Percentiles rank a stretch among this genome's conserved stretches.
Evolutionary conservation across 768 basidiomycete genomes (phyloP).

Genomic region (Collybiopsis luxurians): DNA sequence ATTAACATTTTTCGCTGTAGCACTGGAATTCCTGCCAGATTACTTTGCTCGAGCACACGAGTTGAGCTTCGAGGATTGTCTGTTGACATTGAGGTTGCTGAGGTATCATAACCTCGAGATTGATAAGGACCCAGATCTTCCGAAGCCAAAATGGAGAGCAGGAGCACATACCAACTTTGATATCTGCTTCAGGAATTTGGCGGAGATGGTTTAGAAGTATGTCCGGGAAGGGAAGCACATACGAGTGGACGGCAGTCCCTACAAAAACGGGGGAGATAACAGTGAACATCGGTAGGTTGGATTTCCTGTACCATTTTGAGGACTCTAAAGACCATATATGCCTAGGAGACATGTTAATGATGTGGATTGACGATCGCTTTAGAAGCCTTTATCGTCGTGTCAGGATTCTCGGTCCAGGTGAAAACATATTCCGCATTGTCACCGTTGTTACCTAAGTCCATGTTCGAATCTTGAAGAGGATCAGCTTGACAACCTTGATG

Average conservation of each 20-base stretch:
- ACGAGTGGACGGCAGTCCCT: background rate
- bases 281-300: background rate
- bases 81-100: background rate
- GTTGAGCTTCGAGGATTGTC: background rate
- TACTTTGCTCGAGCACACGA: background rate
- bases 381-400: constrained; percentile 3
- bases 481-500: no score
- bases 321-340: background rate
- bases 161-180: background rate
- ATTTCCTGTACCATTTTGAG: background rate
- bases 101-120: background rate
- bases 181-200: background rate
- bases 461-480: no score
- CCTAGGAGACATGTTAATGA: constrained; percentile 6
- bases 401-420: background rate
- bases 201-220: background rate
- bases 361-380: constrained; percentile 4
- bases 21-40: background rate
- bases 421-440: no score
- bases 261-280: background rate
- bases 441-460: no score
- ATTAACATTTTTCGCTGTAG: background rate
- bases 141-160: background rate
- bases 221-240: background rate
- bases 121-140: background rate